phyloP scores from a whole-genome alignment of 352 stramenopile species.

The Plasmopara muralis region DNA sequence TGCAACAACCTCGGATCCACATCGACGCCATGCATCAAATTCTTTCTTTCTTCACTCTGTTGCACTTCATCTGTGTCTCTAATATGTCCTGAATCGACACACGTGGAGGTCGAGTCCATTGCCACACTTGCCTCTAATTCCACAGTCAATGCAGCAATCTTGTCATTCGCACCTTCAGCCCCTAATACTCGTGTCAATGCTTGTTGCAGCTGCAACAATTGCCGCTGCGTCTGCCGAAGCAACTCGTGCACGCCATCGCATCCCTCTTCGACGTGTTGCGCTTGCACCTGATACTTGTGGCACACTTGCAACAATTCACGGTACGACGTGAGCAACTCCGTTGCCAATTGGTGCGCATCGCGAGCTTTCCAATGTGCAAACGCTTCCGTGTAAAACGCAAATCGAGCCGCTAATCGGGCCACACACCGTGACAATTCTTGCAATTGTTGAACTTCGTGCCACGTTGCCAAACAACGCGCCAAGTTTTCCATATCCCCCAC shows the following conservation, averaged over 20 bases:
- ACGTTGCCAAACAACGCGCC: constrained; percentile 24
- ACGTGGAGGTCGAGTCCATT: neutral
- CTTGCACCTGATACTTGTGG: constrained; percentile 33
- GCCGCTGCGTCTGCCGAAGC: constrained; percentile 47
- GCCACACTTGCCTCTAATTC: neutral
- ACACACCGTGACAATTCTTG: constrained; percentile 40
- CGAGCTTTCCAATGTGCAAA: constrained; percentile 57
- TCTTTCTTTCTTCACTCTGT: constrained; percentile 5
- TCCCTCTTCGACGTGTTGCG: constrained; percentile 19
- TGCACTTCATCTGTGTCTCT: constrained; percentile 1
- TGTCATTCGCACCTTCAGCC: neutral
- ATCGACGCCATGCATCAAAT: neutral
- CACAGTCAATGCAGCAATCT: neutral
- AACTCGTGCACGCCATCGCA: constrained; percentile 53
- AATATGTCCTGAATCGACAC: constrained; percentile 10
- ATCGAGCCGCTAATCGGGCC: constrained; percentile 39
- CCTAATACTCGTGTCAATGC: constrained; percentile 9
- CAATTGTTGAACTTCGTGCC: no score
- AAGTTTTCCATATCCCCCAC: constrained; percentile 34
- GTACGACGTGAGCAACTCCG: constrained; percentile 52
- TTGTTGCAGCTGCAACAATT: constrained; percentile 44
- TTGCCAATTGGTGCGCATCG: constrained; percentile 46
- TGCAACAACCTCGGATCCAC: constrained; percentile 44
- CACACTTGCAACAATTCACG: constrained; percentile 40
- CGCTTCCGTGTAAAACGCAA: constrained; percentile 61